Base-by-base conservation (phyloP, 2,329 filamentous ascomycete species). In the Fusarium succisae region DNA sequence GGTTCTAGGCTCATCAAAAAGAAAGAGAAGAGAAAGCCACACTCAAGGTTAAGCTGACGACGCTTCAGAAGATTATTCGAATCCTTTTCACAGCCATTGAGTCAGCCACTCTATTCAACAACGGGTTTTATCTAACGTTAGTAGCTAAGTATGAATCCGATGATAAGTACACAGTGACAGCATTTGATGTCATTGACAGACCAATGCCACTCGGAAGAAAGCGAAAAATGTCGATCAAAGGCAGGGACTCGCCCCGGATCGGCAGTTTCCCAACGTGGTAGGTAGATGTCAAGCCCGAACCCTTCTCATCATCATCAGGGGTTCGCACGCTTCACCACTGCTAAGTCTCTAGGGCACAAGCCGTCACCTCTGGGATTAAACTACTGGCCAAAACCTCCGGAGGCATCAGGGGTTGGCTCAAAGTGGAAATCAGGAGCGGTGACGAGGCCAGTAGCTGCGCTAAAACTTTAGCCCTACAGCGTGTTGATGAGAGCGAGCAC, bases 181-280 rank as follows among this genome's bases (percentile, higher is more conserved):
- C 32, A 62, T 69, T 50, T 63, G 56, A 69, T 69, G 57, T 45
- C 50, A 62, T 26, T 26, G 51, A 15, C 37, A 63, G 24, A 38
- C 45, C 48, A 62, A 66, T 24, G 17, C n/a, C 51, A 53, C 58
- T 68, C 70, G 66, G 71, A 73, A 73, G 54, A 63, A 70, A 57
- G 72, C 72, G 56, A 73, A 50, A 38, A 39, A 26, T 63, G 66
- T 45, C 70, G 66, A 64, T 67, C 58, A 66, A 53, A 18, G n/a
- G 26, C 62, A 55, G 57, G 61, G 62, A 53, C 39, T 53, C n/a
- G 11, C 56, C 72, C 74, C 66, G 30, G 74, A 75, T 76, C 74
- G 69, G 74, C 72, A 56, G 45, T 76, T 48, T 61, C 72, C 62
- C 55, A 58, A 66, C 51, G 47, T 63, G 74, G 65, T 22, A 38